phyloP scores from a whole-genome alignment of 1,139 yeast genomes.

The Magnusiomyces ingens region DNA sequence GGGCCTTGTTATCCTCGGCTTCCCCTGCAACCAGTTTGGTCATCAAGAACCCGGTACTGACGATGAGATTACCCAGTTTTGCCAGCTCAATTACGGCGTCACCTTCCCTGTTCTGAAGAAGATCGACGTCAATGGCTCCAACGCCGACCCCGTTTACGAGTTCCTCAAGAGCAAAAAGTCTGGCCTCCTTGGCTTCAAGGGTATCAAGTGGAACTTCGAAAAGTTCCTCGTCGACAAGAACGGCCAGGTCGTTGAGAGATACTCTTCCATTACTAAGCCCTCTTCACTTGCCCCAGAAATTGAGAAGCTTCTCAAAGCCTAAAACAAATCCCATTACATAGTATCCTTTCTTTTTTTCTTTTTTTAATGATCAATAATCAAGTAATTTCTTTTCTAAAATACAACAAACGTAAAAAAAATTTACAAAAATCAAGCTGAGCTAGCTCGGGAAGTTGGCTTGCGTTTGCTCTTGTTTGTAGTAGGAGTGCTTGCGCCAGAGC shows the following conservation, averaged over 20 bases:
- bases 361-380: too few species aligned
- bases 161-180: constrained; percentile 60
- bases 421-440: too few species aligned
- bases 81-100: constrained; percentile 68
- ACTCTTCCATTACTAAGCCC: constrained; percentile 65
- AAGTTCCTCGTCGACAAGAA: constrained; percentile 69
- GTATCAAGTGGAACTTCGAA: constrained; percentile 93
- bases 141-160: constrained; percentile 73
- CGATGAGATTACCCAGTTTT: constrained; percentile 56
- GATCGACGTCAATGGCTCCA: constrained; percentile 80
- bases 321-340: not conserved
- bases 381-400: too few species aligned
- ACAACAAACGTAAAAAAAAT: too few species aligned
- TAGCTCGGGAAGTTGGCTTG: too few species aligned
- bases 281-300: constrained; percentile 45
- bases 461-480: too few species aligned
- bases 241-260: constrained; percentile 71
- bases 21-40: constrained; percentile 91
- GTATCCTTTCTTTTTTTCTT: too few species aligned
- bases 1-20: constrained; percentile 76
- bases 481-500: too few species aligned
- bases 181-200: constrained; percentile 68
- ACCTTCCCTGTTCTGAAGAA: constrained; percentile 84
- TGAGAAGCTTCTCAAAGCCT: constrained; percentile 37
- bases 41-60: constrained; percentile 79